Conservation (phyloP, 805 yeast genomes). For the Candida loeiensis region DNA sequence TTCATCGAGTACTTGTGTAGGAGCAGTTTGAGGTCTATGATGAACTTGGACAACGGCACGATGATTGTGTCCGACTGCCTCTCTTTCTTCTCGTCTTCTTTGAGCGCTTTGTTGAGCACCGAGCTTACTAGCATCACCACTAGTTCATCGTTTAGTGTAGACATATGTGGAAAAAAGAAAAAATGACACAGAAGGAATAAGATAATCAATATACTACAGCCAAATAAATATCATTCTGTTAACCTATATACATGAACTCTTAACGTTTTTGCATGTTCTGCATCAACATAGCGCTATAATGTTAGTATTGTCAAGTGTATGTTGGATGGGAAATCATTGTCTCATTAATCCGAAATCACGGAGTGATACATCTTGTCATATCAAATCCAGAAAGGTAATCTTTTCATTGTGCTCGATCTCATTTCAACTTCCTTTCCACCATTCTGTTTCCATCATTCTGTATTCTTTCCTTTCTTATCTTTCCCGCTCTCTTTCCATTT, state of each 20-base stretch:
- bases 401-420: no score
- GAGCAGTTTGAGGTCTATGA: constrained; percentile 7
- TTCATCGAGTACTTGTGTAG: constrained; percentile 5
- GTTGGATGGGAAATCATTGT: no score
- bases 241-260: constrained; percentile 8
- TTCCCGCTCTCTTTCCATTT: no score
- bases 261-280: constrained; percentile 49
- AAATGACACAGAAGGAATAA: background rate
- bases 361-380: no score
- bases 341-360: no score
- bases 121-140: constrained; percentile 12
- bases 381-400: no score
- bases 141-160: constrained; percentile 9
- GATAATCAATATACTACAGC: no score
- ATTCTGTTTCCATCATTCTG: no score
- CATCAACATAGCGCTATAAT: constrained; percentile 57
- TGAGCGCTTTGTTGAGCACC: constrained; percentile 11
- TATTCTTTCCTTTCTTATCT: no score
- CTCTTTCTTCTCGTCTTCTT: constrained; percentile 5
- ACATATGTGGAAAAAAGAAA: background rate
- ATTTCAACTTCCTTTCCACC: no score
- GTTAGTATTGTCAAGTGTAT: constrained; percentile 23
- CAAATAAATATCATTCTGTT: background rate
- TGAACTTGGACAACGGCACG: constrained; percentile 8
- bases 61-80: constrained; percentile 4